Evolutionary conservation across 2,329 filamentous ascomycete genomes (phyloP).

Genomic region (Xylaria sp.): DNA sequence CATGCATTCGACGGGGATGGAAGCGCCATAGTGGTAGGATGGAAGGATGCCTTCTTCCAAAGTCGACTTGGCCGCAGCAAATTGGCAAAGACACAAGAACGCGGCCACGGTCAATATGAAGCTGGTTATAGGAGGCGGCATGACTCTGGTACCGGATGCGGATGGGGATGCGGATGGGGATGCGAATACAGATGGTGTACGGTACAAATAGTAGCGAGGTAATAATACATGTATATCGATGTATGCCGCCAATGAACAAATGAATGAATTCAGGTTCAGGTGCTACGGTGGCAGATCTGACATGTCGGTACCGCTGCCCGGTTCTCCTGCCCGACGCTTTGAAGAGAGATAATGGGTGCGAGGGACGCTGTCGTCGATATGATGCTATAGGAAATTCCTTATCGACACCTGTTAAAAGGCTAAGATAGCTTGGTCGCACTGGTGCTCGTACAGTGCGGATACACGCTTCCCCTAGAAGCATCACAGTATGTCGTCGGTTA

Average conservation of each 20-base stretch:
- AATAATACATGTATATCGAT: conserved; percentile 28
- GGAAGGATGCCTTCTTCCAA: conserved; percentile 60
- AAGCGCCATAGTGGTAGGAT: conserved; percentile 73
- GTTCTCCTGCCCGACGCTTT: conserved; percentile 5
- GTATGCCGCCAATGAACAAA: neutral
- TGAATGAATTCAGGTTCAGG: neutral
- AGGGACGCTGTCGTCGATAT: neutral
- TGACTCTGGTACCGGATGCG: conserved; percentile 34
- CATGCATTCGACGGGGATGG: conserved; percentile 77
- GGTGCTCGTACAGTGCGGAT: neutral
- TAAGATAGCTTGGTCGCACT: conserved; percentile 26
- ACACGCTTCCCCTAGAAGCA: too few relatives aligned
- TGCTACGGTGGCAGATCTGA: conserved; percentile 21
- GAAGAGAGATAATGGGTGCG: neutral
- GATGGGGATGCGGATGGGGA: conserved; percentile 15
- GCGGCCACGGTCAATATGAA: conserved; percentile 38
- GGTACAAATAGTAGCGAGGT: neutral
- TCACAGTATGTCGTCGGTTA: neutral
- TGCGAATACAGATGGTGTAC: conserved; percentile 12
- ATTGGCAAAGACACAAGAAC: conserved; percentile 31
- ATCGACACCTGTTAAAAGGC: conserved; percentile 38
- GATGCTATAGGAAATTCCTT: conserved; percentile 15
- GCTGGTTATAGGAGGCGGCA: conserved; percentile 42
- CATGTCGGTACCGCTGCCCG: conserved; percentile 27
- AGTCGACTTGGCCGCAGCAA: conserved; percentile 37